Evolutionary conservation across 768 basidiomycete genomes (phyloP), one percentile per base, ranked within the genome.

Genomic region (Lentinula guzmanii): DNA sequence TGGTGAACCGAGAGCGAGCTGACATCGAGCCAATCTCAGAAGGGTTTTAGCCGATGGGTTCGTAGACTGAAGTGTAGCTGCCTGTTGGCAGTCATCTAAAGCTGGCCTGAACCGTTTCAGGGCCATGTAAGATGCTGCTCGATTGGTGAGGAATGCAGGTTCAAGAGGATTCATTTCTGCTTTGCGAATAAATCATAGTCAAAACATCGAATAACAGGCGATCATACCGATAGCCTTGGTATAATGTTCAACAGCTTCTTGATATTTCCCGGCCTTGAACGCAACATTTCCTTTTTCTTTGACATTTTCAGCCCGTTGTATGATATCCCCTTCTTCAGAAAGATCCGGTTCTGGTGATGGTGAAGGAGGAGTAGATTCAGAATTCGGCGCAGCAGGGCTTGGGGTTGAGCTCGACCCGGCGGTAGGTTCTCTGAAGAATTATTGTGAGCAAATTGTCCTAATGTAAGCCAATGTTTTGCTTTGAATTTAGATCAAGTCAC

Each of bases 61-160:
- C 13, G 75, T 70, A 7, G 85, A 71, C 73, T 93, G 90, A 5
- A 93, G 76, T 0, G 83, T 72, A 0, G 82, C 79, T 4, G 92
- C 93, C 39, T 78, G 78, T 70, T 91, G 91, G 68, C 91, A 94
- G 69, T 95, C 93, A 41, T 79, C 80, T 16, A 94, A 77, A 0
- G 93, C 93, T 0, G 77, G 74, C 35, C 84, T 79, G 78, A 89
- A 95, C 37, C 83, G 83, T 69, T 93, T 93, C 55, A 90, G 70
- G 0, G 86, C 84, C 84, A 95, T 95, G 69, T 87, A 84, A 2
- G 92, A 87, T 0, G 93, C 93, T 0, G 93, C 93, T 33, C 93
- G 86, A 71, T 95, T 95, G 0, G 91, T 91, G 63, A 88, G 77
- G 69, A 89, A 95, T 2, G 89, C 80, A 0, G 92, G 85, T 71